Evolutionary conservation across 2,329 filamentous ascomycete species (phyloP), one percentile per base, ranked within the genome.

Genomic region (Pseudocercospora fuligena): DNA sequence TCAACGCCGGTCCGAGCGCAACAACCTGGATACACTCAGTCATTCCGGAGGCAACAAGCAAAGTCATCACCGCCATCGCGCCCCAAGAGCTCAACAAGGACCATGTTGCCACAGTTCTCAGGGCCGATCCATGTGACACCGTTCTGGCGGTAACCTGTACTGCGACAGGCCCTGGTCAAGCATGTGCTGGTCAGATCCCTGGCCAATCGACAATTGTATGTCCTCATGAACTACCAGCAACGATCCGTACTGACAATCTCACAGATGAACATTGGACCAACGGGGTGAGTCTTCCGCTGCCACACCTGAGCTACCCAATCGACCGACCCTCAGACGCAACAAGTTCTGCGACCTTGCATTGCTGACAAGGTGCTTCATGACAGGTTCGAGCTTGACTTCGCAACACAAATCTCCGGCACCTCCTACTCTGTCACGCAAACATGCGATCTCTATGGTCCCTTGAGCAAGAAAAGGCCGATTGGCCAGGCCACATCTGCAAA

Each of bases 111-210:
- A 63, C 66, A 23, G 54, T 70, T 11, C 58, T 70, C 40, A 51
- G 57, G 25, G 68, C 66, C 9, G 61, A 70, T 40, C 58, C 51
- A 23, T 70, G 68, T 51, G 66, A 68, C 6, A 70, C 66, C 5
- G 65, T 63, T 11, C 25, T 68, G 7, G 68, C 68, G 7, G 58
- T 70, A 29, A 53, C 46, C 3, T 70, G 68, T 36, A 66, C 61
- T 29, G 64, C 60, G 27, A 47, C 56, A 14, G 33, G 29, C 16
- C 23, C 25, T 29, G 53, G 47, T 53, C 14, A 27, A 23, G 14
- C n/a, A 14, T 56, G 53, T 19, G 53, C 23, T 27, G 53, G 53
- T 27, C 23, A 29, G 21, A 33, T 31, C 4, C 29, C 25, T 29
- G 27, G 11, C 12, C n/a, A 56, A 11, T 43, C 8, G 25, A 19